Percentiles rank a stretch among this genome's conserved stretches.
Evolutionary conservation across 495 filamentous ascomycete genomes (phyloP).

Genomic region (Neurospora sp.): DNA sequence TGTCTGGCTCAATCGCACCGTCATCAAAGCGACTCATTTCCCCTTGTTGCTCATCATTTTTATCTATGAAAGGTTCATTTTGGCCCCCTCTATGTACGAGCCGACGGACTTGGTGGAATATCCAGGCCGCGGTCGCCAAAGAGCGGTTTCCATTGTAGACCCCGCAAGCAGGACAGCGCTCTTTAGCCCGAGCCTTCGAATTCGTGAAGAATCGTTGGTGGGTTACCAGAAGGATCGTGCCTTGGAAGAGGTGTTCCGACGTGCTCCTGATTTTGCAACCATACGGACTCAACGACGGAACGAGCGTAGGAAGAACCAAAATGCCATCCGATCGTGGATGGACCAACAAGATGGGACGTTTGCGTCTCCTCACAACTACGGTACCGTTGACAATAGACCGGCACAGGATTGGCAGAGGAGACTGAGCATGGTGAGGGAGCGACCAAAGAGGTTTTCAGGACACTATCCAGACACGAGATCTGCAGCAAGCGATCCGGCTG

Average conservation of each 20-base stretch:
- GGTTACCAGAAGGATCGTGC: conserved; percentile 82
- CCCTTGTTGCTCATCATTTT: conserved; percentile 79
- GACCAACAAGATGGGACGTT: conserved; percentile 56
- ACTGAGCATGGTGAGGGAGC: conserved; percentile 32
- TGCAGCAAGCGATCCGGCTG: conserved; percentile 44
- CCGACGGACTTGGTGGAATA: conserved; percentile 60
- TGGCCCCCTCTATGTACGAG: conserved; percentile 60
- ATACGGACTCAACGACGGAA: conserved; percentile 40
- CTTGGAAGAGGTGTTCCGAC: conserved; percentile 84
- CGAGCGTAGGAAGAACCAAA: conserved; percentile 56
- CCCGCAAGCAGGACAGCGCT: conserved; percentile 37
- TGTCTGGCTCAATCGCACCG: conserved; percentile 68
- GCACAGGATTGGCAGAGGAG: conserved; percentile 28
- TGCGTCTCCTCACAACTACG: conserved; percentile 44
- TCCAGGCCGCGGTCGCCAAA: conserved; percentile 23
- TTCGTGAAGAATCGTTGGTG: conserved; percentile 72
- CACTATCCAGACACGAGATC: conserved; percentile 40
- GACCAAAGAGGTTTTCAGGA: conserved; percentile 26
- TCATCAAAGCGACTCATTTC: conserved; percentile 85
- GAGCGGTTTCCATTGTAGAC: conserved; percentile 45
- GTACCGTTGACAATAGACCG: conserved; percentile 35
- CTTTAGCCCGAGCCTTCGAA: conserved; percentile 59
- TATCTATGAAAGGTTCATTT: conserved; percentile 68
- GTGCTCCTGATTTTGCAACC: conserved; percentile 32
- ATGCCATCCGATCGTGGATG: conserved; percentile 80